Conservation (phyloP, 208 protist genomes). For the Trichomonas gallinae region DNA sequence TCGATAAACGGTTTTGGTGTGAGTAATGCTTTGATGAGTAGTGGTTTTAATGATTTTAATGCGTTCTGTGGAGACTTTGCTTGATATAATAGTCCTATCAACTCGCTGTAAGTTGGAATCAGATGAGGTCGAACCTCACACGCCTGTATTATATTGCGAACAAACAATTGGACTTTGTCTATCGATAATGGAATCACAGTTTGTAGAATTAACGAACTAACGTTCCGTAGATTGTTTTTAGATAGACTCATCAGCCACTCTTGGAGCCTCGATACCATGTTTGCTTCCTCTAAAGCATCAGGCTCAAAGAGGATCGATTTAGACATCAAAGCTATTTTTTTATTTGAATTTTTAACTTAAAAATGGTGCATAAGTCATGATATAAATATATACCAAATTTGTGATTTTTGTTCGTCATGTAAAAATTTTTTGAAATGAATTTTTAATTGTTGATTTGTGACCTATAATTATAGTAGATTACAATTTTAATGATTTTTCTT, state of each 20-base stretch:
- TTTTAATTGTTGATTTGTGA: too few species aligned
- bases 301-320: neutral
- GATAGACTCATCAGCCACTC: neutral
- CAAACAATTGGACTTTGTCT: neutral
- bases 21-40: neutral
- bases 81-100: neutral
- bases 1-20: neutral
- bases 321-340: neutral
- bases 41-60: neutral
- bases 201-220: neutral
- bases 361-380: too few species aligned
- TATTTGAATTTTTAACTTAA: too few species aligned
- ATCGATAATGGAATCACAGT: neutral
- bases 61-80: neutral
- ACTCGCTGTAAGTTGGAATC: neutral
- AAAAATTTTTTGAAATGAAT: too few species aligned
- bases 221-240: neutral
- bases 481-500: too few species aligned
- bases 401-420: too few species aligned
- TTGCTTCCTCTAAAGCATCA: neutral
- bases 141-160: neutral
- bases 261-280: neutral
- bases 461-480: too few species aligned
- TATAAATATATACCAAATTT: too few species aligned
- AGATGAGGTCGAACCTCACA: neutral